phyloP scores from a whole-genome alignment of 73 alveolate genomes.

The Tetrahymena thermophila region DNA sequence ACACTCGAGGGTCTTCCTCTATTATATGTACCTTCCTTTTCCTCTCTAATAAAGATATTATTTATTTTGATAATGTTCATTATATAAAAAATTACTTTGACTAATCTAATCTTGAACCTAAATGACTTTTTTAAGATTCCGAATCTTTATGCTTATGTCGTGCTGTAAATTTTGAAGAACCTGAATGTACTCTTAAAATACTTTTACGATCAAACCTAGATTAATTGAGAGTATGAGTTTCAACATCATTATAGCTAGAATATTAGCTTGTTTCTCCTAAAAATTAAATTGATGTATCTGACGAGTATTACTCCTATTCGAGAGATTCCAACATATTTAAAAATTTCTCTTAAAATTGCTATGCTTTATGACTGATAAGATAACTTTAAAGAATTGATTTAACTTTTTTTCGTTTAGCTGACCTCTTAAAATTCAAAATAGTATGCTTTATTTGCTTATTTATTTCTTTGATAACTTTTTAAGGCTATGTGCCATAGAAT shows the following conservation, averaged over 20 bases:
- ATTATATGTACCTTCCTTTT: neutral
- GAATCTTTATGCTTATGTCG: neutral
- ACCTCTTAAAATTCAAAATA: neutral
- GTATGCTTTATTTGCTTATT: neutral
- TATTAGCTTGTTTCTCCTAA: neutral
- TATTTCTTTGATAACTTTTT: neutral
- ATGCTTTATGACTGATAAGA: neutral
- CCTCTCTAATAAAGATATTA: neutral
- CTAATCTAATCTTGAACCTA: neutral
- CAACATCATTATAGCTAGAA: neutral
- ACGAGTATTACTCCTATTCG: neutral
- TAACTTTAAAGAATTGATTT: neutral
- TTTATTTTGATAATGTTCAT: neutral
- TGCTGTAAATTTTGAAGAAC: neutral
- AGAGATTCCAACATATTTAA: neutral
- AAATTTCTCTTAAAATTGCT: neutral
- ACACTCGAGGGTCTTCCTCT: neutral
- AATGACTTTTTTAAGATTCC: neutral
- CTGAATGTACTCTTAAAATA: neutral
- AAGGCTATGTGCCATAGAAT: neutral
- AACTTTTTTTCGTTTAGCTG: neutral
- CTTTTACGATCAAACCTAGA: neutral
- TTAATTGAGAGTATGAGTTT: neutral
- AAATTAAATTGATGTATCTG: neutral
- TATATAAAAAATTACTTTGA: neutral